Evolutionary conservation across 225 moss, liverwort and hornwort genomes (phyloP), one percentile per base, ranked within the genome.

Genomic region (Takakia lepidozioides): DNA sequence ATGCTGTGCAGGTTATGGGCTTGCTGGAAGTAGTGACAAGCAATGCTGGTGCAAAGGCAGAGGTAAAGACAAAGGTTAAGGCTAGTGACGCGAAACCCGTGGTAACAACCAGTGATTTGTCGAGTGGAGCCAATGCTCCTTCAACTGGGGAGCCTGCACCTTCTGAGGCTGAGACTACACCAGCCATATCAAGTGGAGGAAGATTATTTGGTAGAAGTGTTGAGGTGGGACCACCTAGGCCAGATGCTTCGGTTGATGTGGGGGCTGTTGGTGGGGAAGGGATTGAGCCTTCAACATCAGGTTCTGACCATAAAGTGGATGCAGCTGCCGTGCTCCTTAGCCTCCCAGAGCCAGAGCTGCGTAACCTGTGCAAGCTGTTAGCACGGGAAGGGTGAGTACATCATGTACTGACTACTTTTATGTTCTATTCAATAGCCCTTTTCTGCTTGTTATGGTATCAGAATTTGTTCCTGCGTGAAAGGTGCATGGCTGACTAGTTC

Each of bases 11-110:
- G 92, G 92, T 93, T 26, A 88, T 93, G 92, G 87, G 92, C 17
- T 62, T 93, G 66, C 86, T 93, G 40, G 93, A 93, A 75, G 93
- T 86, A 63, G 86, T 93, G 47, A 88, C 86, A 8, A 93, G 76
- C 57, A 89, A 69, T 71, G 86, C 89, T 36, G 89, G 81, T 22
- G 65, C 70, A 3, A 89, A 89, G 49, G 57, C 76, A 43, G 93
- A 89, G 24, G 38, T 62, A 48, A 84, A 80, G 62, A 46, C 70
- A 10, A 66, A 71, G 68, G 57, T 48, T 40, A 89, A 70, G 54
- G 55, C 61, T 34, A 46, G 22, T 17, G 86, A 81, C 60, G 41
- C 49, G 59, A 53, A 64, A n/a, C 62, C 75, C 52, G 36, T 17
- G 19, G 29, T 55, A 18, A 49, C 24, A 27, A 25, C 16, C 14